Conservation (phyloP, 2,329 filamentous ascomycete genomes). For the Colletotrichum falcatum region DNA sequence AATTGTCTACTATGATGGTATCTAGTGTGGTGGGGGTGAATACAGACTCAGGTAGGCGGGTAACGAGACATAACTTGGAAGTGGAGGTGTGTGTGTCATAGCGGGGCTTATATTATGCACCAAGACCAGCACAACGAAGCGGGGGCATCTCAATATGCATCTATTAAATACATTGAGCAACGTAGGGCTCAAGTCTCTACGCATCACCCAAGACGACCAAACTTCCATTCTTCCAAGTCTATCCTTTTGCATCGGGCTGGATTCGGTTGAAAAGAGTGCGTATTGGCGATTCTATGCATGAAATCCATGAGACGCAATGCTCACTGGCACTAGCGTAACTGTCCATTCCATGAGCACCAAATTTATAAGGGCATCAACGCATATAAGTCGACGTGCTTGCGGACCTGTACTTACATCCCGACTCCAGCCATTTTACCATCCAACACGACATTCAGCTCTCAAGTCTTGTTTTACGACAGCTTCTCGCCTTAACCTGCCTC, state of each 20-base stretch:
- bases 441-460: too few species aligned
- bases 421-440: background rate
- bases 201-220: background rate
- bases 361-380: slow-evolving; percentile 30
- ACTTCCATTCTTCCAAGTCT: background rate
- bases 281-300: background rate
- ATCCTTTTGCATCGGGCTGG: background rate
- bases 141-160: slow-evolving; percentile 23
- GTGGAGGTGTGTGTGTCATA: slow-evolving; percentile 18
- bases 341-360: slow-evolving; percentile 22
- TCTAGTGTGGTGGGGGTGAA: too few species aligned
- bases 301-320: slow-evolving; percentile 9
- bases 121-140: background rate
- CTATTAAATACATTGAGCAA: slow-evolving; percentile 9
- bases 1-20: too few species aligned
- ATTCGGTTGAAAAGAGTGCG: background rate
- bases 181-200: background rate
- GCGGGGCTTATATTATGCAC: slow-evolving; percentile 25
- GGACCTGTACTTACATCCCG: slow-evolving; percentile 18
- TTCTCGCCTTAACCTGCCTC: background rate
- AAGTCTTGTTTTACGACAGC: background rate
- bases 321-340: slow-evolving; percentile 14
- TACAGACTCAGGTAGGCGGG: too few species aligned
- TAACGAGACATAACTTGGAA: slow-evolving; percentile 2
- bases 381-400: slow-evolving; percentile 38